Percentiles rank a stretch among this genome's conserved stretches.
These are phyloP conservation scores for Asterochloris erici DNA, from an alignment of 139 green algal species.

Conservation along the genomic window DNA sequence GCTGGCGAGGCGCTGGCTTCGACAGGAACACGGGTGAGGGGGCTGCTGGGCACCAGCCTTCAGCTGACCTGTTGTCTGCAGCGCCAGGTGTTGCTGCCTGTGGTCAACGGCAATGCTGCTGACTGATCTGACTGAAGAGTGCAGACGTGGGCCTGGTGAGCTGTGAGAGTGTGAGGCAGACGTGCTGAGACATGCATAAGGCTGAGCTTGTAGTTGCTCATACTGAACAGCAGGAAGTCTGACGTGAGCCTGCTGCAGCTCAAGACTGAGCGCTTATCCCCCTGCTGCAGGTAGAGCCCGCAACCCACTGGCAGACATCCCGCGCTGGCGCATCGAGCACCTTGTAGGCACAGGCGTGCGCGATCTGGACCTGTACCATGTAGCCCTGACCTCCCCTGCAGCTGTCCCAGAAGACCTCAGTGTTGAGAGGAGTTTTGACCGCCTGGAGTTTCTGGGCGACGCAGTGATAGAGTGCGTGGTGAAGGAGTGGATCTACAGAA, in stretches of 20 bases:
- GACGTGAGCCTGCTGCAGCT: background rate
- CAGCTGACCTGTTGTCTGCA: too few relatives aligned
- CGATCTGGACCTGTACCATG: conserved; percentile 33
- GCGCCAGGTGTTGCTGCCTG: too few relatives aligned
- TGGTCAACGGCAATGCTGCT: background rate
- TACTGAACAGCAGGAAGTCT: too few relatives aligned
- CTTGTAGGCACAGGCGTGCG: conserved; percentile 20
- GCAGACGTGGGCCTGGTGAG: background rate
- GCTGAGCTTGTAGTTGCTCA: too few relatives aligned
- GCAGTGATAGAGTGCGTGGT: conserved; percentile 28
- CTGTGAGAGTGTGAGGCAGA: background rate
- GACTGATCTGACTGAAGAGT: background rate
- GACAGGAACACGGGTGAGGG: too few relatives aligned
- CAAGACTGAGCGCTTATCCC: background rate
- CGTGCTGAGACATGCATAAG: background rate
- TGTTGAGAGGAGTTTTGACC: conserved; percentile 27
- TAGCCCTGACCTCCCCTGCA: conserved; percentile 31
- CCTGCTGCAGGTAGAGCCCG: conserved; percentile 15
- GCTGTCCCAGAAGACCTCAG: conserved; percentile 20
- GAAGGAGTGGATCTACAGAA: conserved; percentile 12
- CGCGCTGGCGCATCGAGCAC: conserved; percentile 31
- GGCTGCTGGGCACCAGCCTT: too few relatives aligned
- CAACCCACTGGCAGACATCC: conserved; percentile 33
- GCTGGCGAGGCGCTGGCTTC: too few relatives aligned
- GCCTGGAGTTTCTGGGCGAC: conserved; percentile 49